A percentile compares a stretch with the other conserved stretches of the same genome.
Evolutionary conservation across 139 green algal genomes (phyloP).

Genomic region (Edaphochlamys debaryana): DNA sequence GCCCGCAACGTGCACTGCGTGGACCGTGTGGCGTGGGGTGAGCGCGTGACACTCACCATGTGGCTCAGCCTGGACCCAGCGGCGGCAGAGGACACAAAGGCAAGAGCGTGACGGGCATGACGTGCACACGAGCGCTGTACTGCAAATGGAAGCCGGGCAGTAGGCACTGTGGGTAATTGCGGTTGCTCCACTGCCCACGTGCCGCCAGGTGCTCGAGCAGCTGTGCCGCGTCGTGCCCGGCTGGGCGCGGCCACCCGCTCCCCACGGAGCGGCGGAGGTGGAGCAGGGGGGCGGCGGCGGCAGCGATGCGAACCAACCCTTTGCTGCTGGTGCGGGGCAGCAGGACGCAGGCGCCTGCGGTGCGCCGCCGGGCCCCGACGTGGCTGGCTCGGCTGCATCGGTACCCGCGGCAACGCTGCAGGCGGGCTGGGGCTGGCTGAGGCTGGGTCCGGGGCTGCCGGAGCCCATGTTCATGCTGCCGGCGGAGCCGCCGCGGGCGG

Average conservation of each 20-base stretch:
- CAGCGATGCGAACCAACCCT: neutral
- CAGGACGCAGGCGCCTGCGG: neutral
- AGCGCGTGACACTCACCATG: slow-evolving; percentile 48
- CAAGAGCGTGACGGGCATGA: neutral
- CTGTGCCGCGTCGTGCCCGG: neutral
- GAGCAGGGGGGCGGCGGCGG: neutral
- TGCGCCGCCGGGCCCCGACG: too few species aligned
- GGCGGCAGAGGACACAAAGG: slow-evolving; percentile 44
- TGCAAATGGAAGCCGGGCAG: neutral
- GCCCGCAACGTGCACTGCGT: slow-evolving; percentile 48
- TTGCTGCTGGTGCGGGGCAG: neutral
- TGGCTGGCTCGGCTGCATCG: neutral
- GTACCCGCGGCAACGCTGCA: neutral
- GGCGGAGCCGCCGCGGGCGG: neutral
- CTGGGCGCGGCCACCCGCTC: too few species aligned
- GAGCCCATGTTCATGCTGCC: slow-evolving; percentile 23
- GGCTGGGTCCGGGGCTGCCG: slow-evolving; percentile 18
- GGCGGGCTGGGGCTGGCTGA: neutral
- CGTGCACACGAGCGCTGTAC: neutral
- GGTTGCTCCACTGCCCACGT: neutral
- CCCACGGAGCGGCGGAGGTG: too few species aligned
- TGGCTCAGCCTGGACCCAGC: slow-evolving; percentile 44
- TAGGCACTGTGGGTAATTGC: neutral
- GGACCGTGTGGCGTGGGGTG: slow-evolving; percentile 37
- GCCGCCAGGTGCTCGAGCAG: neutral